These are phyloP conservation scores for Fraxinus greggii DNA, from an alignment of 305 asterid species.

Conservation along the genomic window DNA sequence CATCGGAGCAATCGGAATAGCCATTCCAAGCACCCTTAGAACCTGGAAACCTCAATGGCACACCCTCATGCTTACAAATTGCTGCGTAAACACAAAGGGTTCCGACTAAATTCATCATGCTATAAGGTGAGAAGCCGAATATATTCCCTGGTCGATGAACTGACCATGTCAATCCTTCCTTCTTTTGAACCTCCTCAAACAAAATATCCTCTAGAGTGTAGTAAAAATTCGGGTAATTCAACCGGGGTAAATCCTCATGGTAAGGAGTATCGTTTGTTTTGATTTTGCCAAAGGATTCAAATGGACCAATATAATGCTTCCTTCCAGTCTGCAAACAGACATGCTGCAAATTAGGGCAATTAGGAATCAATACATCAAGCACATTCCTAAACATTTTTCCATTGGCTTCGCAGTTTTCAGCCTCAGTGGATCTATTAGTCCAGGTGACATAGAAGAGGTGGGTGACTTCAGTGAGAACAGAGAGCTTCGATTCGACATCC, in stretches of 20 bases:
- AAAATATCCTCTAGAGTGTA: constrained; percentile 47
- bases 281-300: constrained; percentile 39
- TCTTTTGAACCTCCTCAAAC: constrained; percentile 37
- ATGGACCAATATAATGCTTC: constrained; percentile 48
- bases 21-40: constrained; percentile 40
- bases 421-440: constrained; percentile 38
- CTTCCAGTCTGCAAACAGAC: constrained; percentile 46
- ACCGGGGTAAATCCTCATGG: constrained; percentile 43
- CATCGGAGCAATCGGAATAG: constrained; percentile 42
- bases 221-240: constrained; percentile 38
- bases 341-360: constrained; percentile 41
- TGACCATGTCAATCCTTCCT: constrained; percentile 47
- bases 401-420: constrained; percentile 42
- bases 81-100: constrained; percentile 51
- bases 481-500: constrained; percentile 37
- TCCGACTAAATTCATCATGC: constrained; percentile 46
- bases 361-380: constrained; percentile 39
- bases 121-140: constrained; percentile 48
- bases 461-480: constrained; percentile 37
- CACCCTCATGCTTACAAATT: constrained; percentile 48
- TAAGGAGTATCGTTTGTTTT: constrained; percentile 41
- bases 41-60: constrained; percentile 43
- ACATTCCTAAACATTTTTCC: constrained; percentile 48
- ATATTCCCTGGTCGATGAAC: constrained; percentile 48
- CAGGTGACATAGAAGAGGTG: constrained; percentile 51